phyloP scores from a whole-genome alignment of 208 protist species.

The Wallacemonas sp. region DNA sequence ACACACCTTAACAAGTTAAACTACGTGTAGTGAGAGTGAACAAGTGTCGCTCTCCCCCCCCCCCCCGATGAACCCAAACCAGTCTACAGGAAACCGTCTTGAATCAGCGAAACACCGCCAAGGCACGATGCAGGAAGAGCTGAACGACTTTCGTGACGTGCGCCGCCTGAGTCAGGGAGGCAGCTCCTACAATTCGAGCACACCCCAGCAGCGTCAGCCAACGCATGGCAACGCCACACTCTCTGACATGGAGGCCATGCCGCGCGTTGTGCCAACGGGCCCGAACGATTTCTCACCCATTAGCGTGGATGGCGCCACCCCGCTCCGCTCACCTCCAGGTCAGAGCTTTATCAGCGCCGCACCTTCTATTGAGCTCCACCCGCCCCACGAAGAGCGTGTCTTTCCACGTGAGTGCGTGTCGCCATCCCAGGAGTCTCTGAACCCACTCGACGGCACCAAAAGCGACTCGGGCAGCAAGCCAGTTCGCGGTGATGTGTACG shows the following conservation, averaged over 20 bases:
- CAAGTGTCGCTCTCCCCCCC: too few species aligned
- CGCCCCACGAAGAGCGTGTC: not conserved
- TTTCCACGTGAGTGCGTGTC: constrained; percentile 7
- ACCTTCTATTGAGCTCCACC: not conserved
- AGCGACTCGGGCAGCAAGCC: not conserved
- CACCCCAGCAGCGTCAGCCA: not conserved
- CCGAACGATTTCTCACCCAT: not conserved
- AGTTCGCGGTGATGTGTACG: not conserved
- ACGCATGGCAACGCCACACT: not conserved
- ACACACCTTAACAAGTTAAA: not conserved
- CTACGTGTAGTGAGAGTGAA: too few species aligned
- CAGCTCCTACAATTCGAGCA: not conserved
- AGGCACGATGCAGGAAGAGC: constrained; percentile 11
- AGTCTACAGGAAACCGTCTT: not conserved
- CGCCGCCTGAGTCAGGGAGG: constrained; percentile 4
- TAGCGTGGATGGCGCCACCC: not conserved
- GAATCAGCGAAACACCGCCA: not conserved
- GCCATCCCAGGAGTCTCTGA: constrained; percentile 1
- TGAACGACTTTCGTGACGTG: not conserved
- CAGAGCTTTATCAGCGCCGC: not conserved
- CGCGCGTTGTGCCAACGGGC: not conserved
- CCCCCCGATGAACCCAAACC: too few species aligned
- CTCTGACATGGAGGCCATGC: not conserved
- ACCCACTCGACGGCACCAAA: constrained; percentile 10
- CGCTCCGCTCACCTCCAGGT: not conserved